Evolutionary conservation across 345 rosid species (phyloP).

Genomic region (Adansonia digitata): DNA sequence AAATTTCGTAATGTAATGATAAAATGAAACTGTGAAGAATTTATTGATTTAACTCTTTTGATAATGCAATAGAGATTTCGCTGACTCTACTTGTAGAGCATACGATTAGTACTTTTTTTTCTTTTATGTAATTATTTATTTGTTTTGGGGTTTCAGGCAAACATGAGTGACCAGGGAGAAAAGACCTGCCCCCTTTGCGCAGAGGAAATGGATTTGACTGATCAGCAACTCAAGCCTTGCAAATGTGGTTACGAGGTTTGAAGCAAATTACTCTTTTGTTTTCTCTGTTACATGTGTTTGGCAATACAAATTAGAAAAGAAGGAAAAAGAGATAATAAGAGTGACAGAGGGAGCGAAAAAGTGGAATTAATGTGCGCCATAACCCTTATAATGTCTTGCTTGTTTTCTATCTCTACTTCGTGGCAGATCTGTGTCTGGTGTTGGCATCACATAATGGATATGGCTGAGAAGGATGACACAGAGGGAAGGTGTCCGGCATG

Average conservation of each 20-base stretch:
- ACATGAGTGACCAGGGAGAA: constrained; percentile 81
- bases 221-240: constrained; percentile 94
- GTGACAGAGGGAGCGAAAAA: not conserved
- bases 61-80: not conserved
- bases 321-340: not conserved
- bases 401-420: not conserved
- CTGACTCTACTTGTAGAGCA: not conserved
- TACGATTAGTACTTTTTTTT: not conserved
- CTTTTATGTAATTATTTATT: not conserved
- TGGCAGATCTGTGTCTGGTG: constrained; percentile 93
- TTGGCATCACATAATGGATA: constrained; percentile 91
- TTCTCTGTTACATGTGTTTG: not conserved
- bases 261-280: not conserved
- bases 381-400: not conserved
- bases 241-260: constrained; percentile 92
- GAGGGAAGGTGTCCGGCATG: constrained; percentile 98
- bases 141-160: constrained; percentile 26
- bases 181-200: constrained; percentile 89
- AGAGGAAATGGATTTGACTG: constrained; percentile 94
- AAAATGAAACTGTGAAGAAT: not conserved
- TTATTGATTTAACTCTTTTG: not conserved
- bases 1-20: not conserved
- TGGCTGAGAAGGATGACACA: constrained; percentile 87
- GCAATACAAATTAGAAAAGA: not conserved
- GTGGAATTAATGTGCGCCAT: not conserved